Evolutionary conservation across 2,329 filamentous ascomycete genomes (phyloP).

Genomic region (Rhynchosporium graminicola): DNA sequence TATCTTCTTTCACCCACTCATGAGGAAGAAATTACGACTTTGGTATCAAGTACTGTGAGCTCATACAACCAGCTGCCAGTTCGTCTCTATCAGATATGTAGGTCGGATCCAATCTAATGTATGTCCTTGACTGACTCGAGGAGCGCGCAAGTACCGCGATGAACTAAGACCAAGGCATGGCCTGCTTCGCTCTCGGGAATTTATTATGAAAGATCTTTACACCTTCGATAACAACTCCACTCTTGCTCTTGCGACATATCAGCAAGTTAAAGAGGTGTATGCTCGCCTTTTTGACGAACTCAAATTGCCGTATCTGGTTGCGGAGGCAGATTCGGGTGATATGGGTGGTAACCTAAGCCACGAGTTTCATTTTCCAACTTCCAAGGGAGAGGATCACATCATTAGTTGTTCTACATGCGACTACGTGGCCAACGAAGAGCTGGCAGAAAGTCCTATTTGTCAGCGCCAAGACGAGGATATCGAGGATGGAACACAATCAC

Average conservation of each 20-base stretch:
- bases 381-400: constrained; percentile 82
- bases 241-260: constrained; percentile 79
- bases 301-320: constrained; percentile 79
- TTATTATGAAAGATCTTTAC: constrained; percentile 98
- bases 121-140: constrained; percentile 9
- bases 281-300: constrained; percentile 77
- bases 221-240: constrained; percentile 76
- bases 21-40: constrained; percentile 89
- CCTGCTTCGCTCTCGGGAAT: constrained; percentile 83
- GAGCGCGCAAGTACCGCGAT: constrained; percentile 90
- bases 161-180: constrained; percentile 87
- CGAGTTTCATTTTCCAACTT: constrained; percentile 84
- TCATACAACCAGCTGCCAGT: constrained; percentile 88
- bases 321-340: constrained; percentile 89
- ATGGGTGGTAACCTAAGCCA: constrained; percentile 94
- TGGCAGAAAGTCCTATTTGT: constrained; percentile 52
- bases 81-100: constrained; percentile 86
- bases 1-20: constrained; percentile 90
- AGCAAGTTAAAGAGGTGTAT: constrained; percentile 73
- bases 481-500: background rate
- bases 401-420: constrained; percentile 73
- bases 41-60: constrained; percentile 71
- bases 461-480: background rate
- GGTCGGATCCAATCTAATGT: constrained; percentile 34
- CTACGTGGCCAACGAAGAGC: constrained; percentile 84